These are phyloP conservation scores for Arachnopeziza araneosa DNA, from an alignment of 2,329 filamentous ascomycete species.

Conservation along the genomic window DNA sequence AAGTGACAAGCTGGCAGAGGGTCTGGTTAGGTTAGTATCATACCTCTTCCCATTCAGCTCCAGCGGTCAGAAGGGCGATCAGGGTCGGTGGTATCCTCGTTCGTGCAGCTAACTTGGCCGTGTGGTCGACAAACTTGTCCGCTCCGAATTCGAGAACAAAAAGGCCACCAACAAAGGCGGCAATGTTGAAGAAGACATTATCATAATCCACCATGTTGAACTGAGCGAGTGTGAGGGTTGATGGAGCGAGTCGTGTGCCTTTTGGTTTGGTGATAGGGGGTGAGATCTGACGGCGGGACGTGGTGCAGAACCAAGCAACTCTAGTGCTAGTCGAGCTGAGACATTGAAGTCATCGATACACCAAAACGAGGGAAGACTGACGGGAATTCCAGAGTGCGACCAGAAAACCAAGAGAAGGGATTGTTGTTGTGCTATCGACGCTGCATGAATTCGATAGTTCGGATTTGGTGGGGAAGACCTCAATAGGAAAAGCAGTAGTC, in stretches of 20 bases:
- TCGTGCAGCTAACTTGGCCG: conserved; percentile 40
- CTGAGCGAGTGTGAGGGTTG: background rate
- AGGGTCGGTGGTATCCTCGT: conserved; percentile 41
- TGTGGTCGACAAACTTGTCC: conserved; percentile 48
- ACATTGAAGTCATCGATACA: background rate
- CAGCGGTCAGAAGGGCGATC: conserved; percentile 46
- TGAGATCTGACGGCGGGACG: background rate
- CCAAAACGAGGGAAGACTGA: background rate
- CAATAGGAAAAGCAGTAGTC: too few relatives aligned
- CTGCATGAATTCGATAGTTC: background rate
- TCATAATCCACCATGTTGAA: conserved; percentile 14
- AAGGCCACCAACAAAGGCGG: conserved; percentile 38
- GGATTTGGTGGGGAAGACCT: too few relatives aligned
- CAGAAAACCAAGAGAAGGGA: background rate
- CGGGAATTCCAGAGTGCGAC: background rate
- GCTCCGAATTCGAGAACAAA: conserved; percentile 47
- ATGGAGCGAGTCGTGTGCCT: background rate
- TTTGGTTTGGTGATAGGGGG: background rate
- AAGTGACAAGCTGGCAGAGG: conserved; percentile 1
- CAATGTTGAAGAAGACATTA: conserved; percentile 34
- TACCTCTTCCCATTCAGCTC: conserved; percentile 52
- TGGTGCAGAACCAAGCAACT: background rate
- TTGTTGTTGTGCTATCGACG: background rate
- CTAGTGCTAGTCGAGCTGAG: background rate
- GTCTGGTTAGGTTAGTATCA: background rate